A percentile compares a stretch with the other conserved stretches of the same genome.
Conservation (phyloP, 306 rosid genomes). For the Cucurbita argyrosperma region DNA sequence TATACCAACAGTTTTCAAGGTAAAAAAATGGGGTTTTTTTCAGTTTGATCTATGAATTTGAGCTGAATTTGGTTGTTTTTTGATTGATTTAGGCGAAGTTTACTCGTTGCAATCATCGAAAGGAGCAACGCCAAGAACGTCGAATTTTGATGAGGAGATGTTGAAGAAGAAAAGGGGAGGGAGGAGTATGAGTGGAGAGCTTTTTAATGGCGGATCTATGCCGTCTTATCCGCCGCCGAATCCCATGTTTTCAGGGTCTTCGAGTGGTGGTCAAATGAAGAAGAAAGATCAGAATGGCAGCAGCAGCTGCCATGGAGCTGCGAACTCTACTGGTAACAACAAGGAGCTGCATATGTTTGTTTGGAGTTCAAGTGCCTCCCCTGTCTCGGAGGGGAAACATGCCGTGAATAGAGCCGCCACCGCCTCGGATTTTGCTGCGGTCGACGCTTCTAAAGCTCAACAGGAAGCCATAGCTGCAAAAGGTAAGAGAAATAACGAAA, state of each 20-base stretch:
- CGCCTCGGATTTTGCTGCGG: constrained; percentile 17
- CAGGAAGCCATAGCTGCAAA: constrained; percentile 28
- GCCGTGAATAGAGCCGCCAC: constrained; percentile 45
- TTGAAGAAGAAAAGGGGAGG: constrained; percentile 53
- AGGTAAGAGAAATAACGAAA: constrained; percentile 16
- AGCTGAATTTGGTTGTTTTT: too few relatives aligned
- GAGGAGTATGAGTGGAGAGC: constrained; percentile 64
- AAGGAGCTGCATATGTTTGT: constrained; percentile 90
- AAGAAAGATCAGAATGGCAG: constrained; percentile 33
- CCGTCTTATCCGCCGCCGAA: constrained; percentile 58
- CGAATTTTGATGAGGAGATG: constrained; percentile 67
- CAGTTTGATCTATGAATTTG: not conserved
- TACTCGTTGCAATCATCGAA: constrained; percentile 57
- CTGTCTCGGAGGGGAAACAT: constrained; percentile 65
- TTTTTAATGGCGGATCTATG: constrained; percentile 31
- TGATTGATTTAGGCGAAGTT: constrained; percentile 20
- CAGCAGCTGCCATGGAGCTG: not conserved
- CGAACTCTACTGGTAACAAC: not conserved
- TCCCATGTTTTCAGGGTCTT: constrained; percentile 56
- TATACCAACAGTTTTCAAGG: constrained; percentile 42
- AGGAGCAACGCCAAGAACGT: constrained; percentile 61
- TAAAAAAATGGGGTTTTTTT: not conserved
- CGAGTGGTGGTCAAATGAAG: constrained; percentile 33
- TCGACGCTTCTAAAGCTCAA: constrained; percentile 33
- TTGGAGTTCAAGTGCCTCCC: constrained; percentile 83